These are phyloP conservation scores for Penicillium goetzii DNA, from an alignment of 495 filamentous ascomycete species.

Conservation along the genomic window DNA sequence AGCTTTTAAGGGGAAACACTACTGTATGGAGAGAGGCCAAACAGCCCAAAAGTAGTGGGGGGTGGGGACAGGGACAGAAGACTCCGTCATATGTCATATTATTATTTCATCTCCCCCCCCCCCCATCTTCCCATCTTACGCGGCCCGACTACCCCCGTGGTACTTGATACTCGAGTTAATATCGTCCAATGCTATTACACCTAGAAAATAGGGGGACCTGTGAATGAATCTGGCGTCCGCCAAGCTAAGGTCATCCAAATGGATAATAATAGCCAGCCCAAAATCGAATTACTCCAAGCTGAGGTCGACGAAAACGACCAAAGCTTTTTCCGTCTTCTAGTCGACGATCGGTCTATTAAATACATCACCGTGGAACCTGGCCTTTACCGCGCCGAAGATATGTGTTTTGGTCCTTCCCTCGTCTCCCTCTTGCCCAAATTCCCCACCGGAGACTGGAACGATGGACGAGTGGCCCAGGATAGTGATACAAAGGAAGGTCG, in stretches of 20 bases:
- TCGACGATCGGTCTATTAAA: too few species aligned
- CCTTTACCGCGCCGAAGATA: background rate
- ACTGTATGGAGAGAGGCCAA: slow-evolving; percentile 15
- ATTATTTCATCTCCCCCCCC: too few species aligned
- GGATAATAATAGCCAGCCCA: too few species aligned
- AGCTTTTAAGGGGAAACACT: slow-evolving; percentile 36
- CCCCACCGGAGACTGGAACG: background rate
- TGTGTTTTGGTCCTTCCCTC: background rate
- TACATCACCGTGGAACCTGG: background rate
- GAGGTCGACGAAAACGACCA: too few species aligned
- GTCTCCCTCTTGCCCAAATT: background rate
- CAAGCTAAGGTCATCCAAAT: too few species aligned
- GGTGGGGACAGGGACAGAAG: background rate
- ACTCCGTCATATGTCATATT: slow-evolving; percentile 5
- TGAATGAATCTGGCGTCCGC: too few species aligned
- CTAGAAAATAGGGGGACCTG: too few species aligned
- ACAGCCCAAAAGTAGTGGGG: background rate
- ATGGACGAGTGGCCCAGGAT: background rate
- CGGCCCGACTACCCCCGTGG: background rate
- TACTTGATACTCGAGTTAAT: too few species aligned
- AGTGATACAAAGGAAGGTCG: background rate
- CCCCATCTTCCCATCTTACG: slow-evolving; percentile 9
- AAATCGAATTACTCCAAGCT: too few species aligned
- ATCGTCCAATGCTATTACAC: too few species aligned
- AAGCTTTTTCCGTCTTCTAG: too few species aligned